A percentile compares a stretch with the other conserved stretches of the same genome.
Conservation (phyloP, 495 filamentous ascomycete species). For the Podospora anserina region DNA sequence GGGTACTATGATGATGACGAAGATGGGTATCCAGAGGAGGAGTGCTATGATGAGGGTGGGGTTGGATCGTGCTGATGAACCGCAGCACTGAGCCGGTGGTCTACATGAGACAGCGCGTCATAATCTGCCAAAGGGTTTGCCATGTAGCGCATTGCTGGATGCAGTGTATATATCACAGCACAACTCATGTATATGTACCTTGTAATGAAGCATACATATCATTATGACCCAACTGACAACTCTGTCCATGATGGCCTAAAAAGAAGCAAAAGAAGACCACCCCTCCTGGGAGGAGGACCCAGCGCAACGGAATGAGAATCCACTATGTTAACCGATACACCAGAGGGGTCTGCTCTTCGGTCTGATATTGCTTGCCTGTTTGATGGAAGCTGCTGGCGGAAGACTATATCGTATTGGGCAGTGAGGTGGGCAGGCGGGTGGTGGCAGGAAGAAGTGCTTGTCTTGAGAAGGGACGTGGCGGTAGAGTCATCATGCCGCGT, state of each 20-base stretch:
- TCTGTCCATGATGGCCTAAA: not conserved
- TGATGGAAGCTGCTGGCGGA: not conserved
- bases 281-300: constrained; percentile 10
- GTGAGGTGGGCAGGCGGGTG: not conserved
- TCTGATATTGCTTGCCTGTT: not conserved
- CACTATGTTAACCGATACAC: constrained; percentile 15
- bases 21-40: constrained; percentile 12
- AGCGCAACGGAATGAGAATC: constrained; percentile 15
- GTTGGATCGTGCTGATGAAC: constrained; percentile 23
- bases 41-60: constrained; percentile 17
- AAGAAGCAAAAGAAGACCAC: constrained; percentile 1
- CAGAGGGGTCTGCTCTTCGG: constrained; percentile 6
- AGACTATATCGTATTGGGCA: not conserved
- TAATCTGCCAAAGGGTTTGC: not conserved
- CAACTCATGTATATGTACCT: not conserved
- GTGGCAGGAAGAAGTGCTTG: not conserved
- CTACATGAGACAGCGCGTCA: not conserved
- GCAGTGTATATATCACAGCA: not conserved
- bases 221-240: not conserved
- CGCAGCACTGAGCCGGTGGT: not conserved
- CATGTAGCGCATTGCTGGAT: not conserved
- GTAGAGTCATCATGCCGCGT: not conserved
- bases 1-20: constrained; percentile 16
- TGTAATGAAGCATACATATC: not conserved
- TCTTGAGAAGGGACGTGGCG: not conserved